Percentiles rank a stretch among this genome's conserved stretches.
These are phyloP conservation scores for Cladosporium sp. DNA, from an alignment of 2,329 filamentous ascomycete genomes.

Conservation along the genomic window DNA sequence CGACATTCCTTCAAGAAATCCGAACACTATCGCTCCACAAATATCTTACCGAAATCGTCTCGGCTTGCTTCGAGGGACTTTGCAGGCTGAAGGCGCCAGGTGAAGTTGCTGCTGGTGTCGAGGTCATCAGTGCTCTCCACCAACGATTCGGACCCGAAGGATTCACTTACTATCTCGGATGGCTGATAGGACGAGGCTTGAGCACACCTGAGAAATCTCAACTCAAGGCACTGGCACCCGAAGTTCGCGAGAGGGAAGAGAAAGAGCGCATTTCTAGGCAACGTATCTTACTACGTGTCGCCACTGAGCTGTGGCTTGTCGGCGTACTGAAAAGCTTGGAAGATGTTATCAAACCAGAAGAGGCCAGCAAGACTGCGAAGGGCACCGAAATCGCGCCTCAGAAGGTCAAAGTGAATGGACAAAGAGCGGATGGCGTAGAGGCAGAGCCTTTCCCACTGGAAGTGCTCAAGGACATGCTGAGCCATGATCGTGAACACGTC, in stretches of 20 bases:
- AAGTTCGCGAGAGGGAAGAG: constrained; percentile 89
- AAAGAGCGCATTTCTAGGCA: constrained; percentile 87
- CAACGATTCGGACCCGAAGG: constrained; percentile 87
- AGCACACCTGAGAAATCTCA: constrained; percentile 82
- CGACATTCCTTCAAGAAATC: constrained; percentile 85
- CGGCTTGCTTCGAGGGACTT: constrained; percentile 89
- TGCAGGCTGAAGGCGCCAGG: constrained; percentile 85
- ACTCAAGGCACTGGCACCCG: constrained; percentile 71
- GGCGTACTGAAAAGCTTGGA: constrained; percentile 78
- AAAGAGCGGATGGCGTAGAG: constrained; percentile 56
- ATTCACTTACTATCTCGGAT: constrained; percentile 87
- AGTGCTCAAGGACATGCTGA: constrained; percentile 93
- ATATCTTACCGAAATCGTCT: constrained; percentile 94
- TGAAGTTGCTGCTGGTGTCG: constrained; percentile 87
- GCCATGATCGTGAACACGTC: constrained; percentile 85
- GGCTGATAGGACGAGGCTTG: constrained; percentile 86
- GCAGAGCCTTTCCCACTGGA: constrained; percentile 93
- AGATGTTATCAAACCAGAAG: constrained; percentile 61
- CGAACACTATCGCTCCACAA: constrained; percentile 87
- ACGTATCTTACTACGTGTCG: constrained; percentile 77
- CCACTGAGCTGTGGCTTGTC: constrained; percentile 94
- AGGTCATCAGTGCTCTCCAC: constrained; percentile 91
- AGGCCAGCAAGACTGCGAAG: constrained; percentile 55
- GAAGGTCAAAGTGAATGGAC: constrained; percentile 58
- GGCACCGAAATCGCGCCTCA: constrained; percentile 47